phyloP scores from a whole-genome alignment of 2,329 filamentous ascomycete genomes.

The Blastomyces gilchristii region DNA sequence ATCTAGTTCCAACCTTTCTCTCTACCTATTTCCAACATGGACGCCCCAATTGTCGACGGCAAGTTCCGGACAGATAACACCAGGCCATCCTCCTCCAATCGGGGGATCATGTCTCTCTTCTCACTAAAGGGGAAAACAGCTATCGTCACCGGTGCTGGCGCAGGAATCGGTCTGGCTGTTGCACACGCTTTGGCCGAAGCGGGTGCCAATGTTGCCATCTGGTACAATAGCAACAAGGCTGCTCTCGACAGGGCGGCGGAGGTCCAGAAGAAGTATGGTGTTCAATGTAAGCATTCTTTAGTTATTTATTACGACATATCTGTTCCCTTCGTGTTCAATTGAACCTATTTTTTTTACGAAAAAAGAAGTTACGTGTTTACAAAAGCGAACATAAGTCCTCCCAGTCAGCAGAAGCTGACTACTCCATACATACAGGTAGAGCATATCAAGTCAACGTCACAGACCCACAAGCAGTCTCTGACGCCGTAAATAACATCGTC shows the following conservation, averaged over 20 bases:
- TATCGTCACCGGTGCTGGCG: conserved; percentile 59
- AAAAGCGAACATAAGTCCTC: neutral
- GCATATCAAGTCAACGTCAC: conserved; percentile 43
- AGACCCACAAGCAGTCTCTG: conserved; percentile 32
- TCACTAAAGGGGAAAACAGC: conserved; percentile 60
- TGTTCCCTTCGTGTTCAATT: neutral
- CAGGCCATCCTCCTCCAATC: conserved; percentile 33
- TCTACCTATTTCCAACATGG: conserved; percentile 20
- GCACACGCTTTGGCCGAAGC: conserved; percentile 58
- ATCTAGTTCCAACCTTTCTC: neutral
- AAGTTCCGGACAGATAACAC: conserved; percentile 51
- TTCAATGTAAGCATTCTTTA: conserved; percentile 47
- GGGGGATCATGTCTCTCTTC: conserved; percentile 54
- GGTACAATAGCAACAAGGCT: conserved; percentile 61
- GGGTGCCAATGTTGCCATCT: conserved; percentile 61
- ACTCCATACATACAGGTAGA: conserved; percentile 27
- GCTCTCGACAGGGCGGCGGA: conserved; percentile 52
- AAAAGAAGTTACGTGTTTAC: neutral
- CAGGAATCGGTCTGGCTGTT: conserved; percentile 57
- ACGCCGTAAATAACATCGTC: conserved; percentile 34
- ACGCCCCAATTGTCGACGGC: conserved; percentile 26
- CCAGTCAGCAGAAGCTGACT: neutral
- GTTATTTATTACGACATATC: neutral
- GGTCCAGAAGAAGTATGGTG: conserved; percentile 55
- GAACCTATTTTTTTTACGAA: neutral